Evolutionary conservation across 768 basidiomycete genomes (phyloP), one percentile per base, ranked within the genome.

Genomic region (Scleroderma bovista): DNA sequence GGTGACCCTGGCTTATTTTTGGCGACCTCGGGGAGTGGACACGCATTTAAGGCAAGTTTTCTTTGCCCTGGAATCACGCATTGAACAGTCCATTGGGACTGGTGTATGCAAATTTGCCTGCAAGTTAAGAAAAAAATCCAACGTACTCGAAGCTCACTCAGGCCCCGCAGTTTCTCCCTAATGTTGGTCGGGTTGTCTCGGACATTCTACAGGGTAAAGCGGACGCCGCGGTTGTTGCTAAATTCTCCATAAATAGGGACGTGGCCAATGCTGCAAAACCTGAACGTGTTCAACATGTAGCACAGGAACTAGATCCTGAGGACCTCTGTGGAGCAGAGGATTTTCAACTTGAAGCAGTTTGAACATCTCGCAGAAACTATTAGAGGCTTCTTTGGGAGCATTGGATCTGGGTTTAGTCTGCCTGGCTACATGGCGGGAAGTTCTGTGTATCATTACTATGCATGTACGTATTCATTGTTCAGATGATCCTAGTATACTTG

Each of bases 21-120:
- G 24, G 94, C 93, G 1, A 94, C 94, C 1, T 89, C 80, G 16
- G 95, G 87, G 7, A 90, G 84, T 55, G 93, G 93, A 0, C 90
- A 94, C 66, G 90, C 81, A 0, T 93, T 81, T 75, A 93, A 94
- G 78, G 88, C 83, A 48, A 45, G 60, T 53, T 10, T 45, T 2
- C 41, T 51, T 8, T 24, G 10, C 42, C 3, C 44, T 47, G 15
- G 41, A 29, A 9, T 29, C 9, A 29, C 9, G 5, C 26, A 29
- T 9, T 9, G 26, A 29, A 29, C 26, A 9, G 26, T 29, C 26
- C 26, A 29, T 4, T 29, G 4, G 26, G 26, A 29, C 26, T 29
- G 26, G 26, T 29, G 26, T 29, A 5, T 29, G 26, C 26, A 29
- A 29, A 29, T 4, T 29, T 29, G 9, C 26, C n/a, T n/a, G n/a